phyloP scores from a whole-genome alignment of 192 early-diverging fungal species.

The Glomus cerebriforme region DNA sequence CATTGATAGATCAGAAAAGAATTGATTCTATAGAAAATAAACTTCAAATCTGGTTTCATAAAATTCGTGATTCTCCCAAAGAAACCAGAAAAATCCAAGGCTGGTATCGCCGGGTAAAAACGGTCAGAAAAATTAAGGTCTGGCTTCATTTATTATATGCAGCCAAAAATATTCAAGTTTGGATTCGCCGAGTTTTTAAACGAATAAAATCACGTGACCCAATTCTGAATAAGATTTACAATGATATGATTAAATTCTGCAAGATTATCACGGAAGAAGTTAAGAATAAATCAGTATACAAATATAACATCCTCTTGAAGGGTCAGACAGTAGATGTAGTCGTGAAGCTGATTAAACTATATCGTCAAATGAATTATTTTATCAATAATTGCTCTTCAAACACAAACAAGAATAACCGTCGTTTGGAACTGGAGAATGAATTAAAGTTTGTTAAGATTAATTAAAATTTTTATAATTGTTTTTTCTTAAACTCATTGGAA shows the following conservation, averaged over 20 bases:
- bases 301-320: conserved; percentile 10
- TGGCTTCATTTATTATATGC: too few relatives aligned
- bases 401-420: background rate
- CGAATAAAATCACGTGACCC: conserved; percentile 22
- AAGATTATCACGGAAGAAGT: background rate
- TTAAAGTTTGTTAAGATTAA: background rate
- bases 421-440: conserved; percentile 1
- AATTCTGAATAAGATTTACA: background rate
- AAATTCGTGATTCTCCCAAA: background rate
- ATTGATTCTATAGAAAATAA: background rate
- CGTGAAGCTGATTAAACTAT: conserved; percentile 4
- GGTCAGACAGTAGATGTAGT: conserved; percentile 8
- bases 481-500: background rate
- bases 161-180: too few relatives aligned
- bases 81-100: conserved; percentile 12
- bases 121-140: too few relatives aligned
- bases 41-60: background rate
- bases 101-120: background rate
- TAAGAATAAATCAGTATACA: background rate
- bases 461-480: background rate
- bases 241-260: conserved; percentile 9
- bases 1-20: background rate
- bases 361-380: background rate
- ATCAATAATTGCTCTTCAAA: background rate
- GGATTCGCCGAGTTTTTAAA: background rate